Conservation (phyloP, 2,329 filamentous ascomycete species). For the Amylocarpus encephaloides region DNA sequence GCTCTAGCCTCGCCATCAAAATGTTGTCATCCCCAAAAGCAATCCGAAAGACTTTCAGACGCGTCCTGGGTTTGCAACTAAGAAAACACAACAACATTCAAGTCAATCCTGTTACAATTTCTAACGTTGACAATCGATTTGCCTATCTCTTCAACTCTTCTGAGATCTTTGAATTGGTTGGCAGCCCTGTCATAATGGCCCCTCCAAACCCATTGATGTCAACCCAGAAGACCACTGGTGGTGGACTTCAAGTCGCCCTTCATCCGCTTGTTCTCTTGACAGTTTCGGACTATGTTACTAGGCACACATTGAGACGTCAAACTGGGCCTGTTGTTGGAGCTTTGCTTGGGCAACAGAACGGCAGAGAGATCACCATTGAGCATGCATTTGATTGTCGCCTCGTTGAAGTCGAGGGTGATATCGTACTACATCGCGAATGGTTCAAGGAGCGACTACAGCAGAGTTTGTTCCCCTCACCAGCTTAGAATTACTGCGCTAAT, state of each 20-base stretch:
- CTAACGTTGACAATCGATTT: no score
- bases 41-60: no score
- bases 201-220: constrained; percentile 54
- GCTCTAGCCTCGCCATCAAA: neutral
- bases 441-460: constrained; percentile 76
- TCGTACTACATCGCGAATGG: constrained; percentile 61
- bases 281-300: constrained; percentile 93
- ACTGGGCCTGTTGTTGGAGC: constrained; percentile 75
- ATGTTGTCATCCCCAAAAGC: no score
- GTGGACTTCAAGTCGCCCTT: constrained; percentile 71
- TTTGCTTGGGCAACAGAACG: constrained; percentile 86
- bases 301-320: constrained; percentile 74
- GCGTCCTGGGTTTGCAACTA: no score
- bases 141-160: no score
- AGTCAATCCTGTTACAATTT: no score
- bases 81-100: no score
- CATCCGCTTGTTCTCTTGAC: constrained; percentile 93
- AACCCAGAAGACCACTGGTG: constrained; percentile 54
- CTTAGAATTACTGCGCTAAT: constrained; percentile 3
- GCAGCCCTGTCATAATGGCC: neutral
- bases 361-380: constrained; percentile 84
- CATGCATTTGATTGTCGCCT: constrained; percentile 80
- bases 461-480: constrained; percentile 50
- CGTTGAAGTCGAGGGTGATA: constrained; percentile 44
- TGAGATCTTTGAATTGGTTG: no score